phyloP scores from a whole-genome alignment of 75 land plant genomes.

The Isoetes taiwanensis region DNA sequence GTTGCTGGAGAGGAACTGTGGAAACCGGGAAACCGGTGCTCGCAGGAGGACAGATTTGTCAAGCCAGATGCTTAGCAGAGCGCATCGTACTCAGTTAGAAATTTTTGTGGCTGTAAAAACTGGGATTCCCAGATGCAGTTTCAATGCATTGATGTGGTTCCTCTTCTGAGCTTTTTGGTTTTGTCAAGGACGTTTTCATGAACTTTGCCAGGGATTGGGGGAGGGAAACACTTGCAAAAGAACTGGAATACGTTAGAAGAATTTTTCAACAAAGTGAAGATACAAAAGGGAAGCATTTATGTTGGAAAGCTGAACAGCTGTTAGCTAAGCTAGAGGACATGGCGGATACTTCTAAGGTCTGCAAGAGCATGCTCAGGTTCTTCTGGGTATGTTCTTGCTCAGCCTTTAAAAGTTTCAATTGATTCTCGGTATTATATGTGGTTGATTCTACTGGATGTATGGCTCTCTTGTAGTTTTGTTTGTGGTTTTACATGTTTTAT shows the following conservation, averaged over 20 bases:
- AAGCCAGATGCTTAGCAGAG: conserved; percentile 39
- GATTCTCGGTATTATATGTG: no score
- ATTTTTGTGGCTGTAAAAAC: conserved; percentile 68
- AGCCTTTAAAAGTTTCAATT: no score
- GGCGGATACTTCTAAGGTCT: conserved; percentile 35
- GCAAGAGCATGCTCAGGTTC: conserved; percentile 50
- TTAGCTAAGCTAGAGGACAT: conserved; percentile 44
- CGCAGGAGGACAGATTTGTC: conserved; percentile 67
- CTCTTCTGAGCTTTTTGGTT: conserved; percentile 91
- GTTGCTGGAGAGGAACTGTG: no score
- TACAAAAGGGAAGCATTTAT: conserved; percentile 55
- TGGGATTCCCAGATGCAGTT: conserved; percentile 86
- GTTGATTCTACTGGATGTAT: no score
- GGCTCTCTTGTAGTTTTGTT: no score
- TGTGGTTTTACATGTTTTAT: no score
- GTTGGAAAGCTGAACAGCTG: conserved; percentile 53
- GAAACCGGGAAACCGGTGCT: no score
- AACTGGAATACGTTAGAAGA: conserved; percentile 77
- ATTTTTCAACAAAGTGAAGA: conserved; percentile 77
- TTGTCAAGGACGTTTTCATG: conserved; percentile 85
- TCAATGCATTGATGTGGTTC: conserved; percentile 82
- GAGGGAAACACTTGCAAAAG: conserved; percentile 47
- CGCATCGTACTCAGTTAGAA: conserved; percentile 55
- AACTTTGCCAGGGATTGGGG: conserved; percentile 72
- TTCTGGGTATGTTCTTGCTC: conserved; percentile 48